Evolutionary conservation across 306 rosid species (phyloP), one percentile per base, ranked within the genome.

Genomic region (Dryas octopetala): DNA sequence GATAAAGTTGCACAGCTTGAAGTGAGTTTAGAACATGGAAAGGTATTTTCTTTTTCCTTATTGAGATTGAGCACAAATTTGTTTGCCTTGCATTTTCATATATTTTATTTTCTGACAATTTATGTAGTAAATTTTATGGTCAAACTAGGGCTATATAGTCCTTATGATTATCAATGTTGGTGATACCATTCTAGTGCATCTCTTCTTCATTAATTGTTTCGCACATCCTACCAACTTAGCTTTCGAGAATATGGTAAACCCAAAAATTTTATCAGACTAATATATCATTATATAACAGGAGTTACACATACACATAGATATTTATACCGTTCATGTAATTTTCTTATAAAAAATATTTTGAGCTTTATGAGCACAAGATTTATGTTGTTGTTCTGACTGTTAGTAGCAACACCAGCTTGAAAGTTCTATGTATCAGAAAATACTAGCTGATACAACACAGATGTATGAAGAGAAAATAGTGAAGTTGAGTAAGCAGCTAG

Each of bases 401-500:
- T 81, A 67, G 78, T 83, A 89, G 91, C 89, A 87, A 83, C 86
- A 85, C 77, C 89, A 83, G 73, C 85, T 78, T 61, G 89, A 89
- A 77, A 87, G 80, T 81, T 81, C 85, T 54, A 68, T 86, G 0
- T 83, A 85, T 76, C 88, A 89, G 78, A 81, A 83, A 80, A 76
- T 83, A 63, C 78, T 89, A 77, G 93, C 88, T 62, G 91, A 89
- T 75, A 89, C 88, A 68, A 85, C 93, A 69, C 89, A 87, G 79
- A 85, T 83, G 89, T 87, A 87, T 50, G 93, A 89, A 86, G 79
- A 80, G 77, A 89, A 85, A 74, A 83, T 89, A 60, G 74, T 85
- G 16, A 86, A 83, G 72, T 75, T 89, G 76, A 67, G 75, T 65
- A 81, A 83, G 76, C 79, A 85, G 78, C 74, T 78, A 49, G 87